These are phyloP conservation scores for Neofusicoccum cordaticola DNA, from an alignment of 2,329 filamentous ascomycete genomes.

Conservation along the genomic window DNA sequence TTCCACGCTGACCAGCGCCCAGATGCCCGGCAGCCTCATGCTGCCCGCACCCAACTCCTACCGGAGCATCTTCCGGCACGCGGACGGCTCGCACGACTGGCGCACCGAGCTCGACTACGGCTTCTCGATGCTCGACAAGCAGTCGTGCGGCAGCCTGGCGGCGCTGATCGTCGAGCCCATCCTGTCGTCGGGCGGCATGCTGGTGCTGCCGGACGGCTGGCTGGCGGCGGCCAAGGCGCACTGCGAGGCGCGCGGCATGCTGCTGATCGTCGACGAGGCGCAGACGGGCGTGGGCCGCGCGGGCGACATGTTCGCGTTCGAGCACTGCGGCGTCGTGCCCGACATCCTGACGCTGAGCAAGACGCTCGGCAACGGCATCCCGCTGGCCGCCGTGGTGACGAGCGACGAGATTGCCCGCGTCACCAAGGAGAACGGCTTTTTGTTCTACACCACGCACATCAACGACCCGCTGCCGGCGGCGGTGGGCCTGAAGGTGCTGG, in stretches of 20 bases:
- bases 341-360: conserved; percentile 62
- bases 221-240: conserved; percentile 52
- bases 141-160: conserved; percentile 60
- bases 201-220: conserved; percentile 58
- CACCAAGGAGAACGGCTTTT: conserved; percentile 49
- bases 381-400: conserved; percentile 58
- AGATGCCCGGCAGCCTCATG: conserved; percentile 56
- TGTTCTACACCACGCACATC: conserved; percentile 61
- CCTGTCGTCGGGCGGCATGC: conserved; percentile 58
- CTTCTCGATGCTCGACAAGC: conserved; percentile 59
- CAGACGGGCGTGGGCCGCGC: conserved; percentile 36
- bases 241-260: conserved; percentile 33
- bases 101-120: conserved; percentile 62
- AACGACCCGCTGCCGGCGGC: conserved; percentile 62
- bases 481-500: conserved; percentile 60
- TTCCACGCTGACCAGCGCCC: neutral
- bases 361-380: conserved; percentile 60
- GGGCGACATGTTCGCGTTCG: conserved; percentile 29
- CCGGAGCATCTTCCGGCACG: conserved; percentile 58
- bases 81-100: conserved; percentile 64
- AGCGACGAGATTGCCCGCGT: conserved; percentile 52
- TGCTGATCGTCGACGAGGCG: conserved; percentile 38
- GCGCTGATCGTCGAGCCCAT: conserved; percentile 64
- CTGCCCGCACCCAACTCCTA: conserved; percentile 62
- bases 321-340: conserved; percentile 33